These are phyloP conservation scores for Coemansia sp. DNA, from an alignment of 192 early-diverging fungal species.

Conservation along the genomic window DNA sequence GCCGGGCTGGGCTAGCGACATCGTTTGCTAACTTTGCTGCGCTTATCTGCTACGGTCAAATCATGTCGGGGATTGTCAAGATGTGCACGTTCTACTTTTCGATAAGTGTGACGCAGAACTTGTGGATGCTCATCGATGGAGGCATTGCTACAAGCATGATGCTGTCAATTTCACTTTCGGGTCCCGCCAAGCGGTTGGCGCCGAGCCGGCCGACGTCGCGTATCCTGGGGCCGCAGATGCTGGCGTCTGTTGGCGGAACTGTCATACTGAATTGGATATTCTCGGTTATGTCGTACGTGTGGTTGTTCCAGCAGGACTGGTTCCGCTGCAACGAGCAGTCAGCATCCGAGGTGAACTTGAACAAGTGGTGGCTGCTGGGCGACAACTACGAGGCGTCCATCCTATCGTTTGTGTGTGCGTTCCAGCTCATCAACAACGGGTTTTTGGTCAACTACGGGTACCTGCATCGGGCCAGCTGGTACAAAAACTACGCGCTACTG, in stretches of 20 bases:
- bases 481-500: conserved; percentile 58
- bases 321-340: conserved; percentile 43
- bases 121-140: conserved; percentile 69
- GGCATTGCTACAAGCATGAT: conserved; percentile 54
- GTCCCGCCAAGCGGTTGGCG: conserved; percentile 48
- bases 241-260: conserved; percentile 58
- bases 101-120: conserved; percentile 55
- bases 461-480: conserved; percentile 59
- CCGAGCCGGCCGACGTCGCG: conserved; percentile 59
- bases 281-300: conserved; percentile 24
- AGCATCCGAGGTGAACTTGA: conserved; percentile 52
- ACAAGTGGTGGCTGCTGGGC: conserved; percentile 68
- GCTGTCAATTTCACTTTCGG: conserved; percentile 52
- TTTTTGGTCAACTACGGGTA: conserved; percentile 66
- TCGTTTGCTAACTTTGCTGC: conserved; percentile 67
- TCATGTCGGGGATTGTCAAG: conserved; percentile 51
- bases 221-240: conserved; percentile 62
- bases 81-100: conserved; percentile 62
- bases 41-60: conserved; percentile 61
- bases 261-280: conserved; percentile 63
- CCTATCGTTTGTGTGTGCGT: conserved; percentile 55
- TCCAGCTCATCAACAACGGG: conserved; percentile 69
- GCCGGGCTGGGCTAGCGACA: conserved; percentile 60
- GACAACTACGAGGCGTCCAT: conserved; percentile 70
- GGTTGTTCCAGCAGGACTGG: conserved; percentile 54